phyloP scores from a whole-genome alignment of 176 grass and related monocot genomes.

The Carex kokanica region DNA sequence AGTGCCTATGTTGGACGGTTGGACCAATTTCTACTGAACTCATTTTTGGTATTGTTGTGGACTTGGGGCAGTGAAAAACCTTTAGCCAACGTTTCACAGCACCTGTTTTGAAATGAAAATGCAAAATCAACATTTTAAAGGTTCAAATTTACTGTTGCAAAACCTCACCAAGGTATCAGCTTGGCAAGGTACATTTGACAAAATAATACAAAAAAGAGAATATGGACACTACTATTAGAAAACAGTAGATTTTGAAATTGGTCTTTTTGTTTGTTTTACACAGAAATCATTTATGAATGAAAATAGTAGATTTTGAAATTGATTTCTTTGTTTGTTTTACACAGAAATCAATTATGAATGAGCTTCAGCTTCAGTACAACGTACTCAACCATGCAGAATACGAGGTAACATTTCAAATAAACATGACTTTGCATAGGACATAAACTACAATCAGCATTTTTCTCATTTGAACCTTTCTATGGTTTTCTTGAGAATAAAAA shows the following conservation, averaged over 20 bases:
- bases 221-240: neutral
- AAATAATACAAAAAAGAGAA: neutral
- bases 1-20: neutral
- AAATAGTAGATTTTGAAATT: neutral
- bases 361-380: slow-evolving; percentile 88
- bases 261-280: slow-evolving; percentile 29
- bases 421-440: slow-evolving; percentile 8
- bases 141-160: neutral
- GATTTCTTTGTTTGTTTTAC: slow-evolving; percentile 21
- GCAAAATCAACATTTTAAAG: neutral
- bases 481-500: neutral
- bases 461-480: slow-evolving; percentile 1
- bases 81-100: neutral
- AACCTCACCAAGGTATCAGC: neutral
- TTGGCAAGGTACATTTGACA: neutral
- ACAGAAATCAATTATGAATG: slow-evolving; percentile 80
- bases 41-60: neutral
- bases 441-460: neutral
- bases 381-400: slow-evolving; percentile 71
- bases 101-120: neutral
- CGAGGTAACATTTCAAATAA: slow-evolving; percentile 49
- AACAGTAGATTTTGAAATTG: neutral
- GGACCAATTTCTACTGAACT: neutral
- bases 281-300: slow-evolving; percentile 81
- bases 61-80: neutral